A percentile compares a stretch with the other conserved stretches of the same genome.
Conservation (phyloP, 2,329 filamentous ascomycete genomes). For the Drechslera avenae region DNA sequence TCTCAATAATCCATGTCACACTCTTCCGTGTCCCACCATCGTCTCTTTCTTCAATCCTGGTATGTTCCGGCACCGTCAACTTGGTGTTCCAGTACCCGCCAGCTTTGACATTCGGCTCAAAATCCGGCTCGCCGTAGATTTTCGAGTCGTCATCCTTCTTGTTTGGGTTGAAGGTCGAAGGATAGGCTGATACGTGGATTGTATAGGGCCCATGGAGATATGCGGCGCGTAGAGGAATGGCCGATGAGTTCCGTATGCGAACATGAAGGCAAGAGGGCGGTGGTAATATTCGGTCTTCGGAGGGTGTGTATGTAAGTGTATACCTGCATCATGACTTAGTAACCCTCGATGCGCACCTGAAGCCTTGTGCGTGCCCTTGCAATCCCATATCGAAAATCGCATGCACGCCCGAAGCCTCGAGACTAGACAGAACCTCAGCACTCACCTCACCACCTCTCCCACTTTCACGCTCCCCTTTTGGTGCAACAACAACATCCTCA, state of each 20-base stretch:
- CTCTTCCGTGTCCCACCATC: slow-evolving; percentile 53
- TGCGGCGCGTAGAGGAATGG: slow-evolving; percentile 87
- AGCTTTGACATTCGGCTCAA: slow-evolving; percentile 95
- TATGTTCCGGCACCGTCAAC: slow-evolving; percentile 78
- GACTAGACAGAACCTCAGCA: slow-evolving; percentile 44
- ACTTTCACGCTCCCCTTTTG: slow-evolving; percentile 92
- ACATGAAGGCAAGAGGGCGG: slow-evolving; percentile 80
- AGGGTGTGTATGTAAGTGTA: slow-evolving; percentile 89
- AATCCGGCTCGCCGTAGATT: slow-evolving; percentile 80
- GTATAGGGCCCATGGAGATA: slow-evolving; percentile 97
- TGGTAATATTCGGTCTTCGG: slow-evolving; percentile 85
- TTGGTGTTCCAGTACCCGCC: slow-evolving; percentile 84
- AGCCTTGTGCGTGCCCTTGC: neutral
- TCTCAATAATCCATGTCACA: slow-evolving; percentile 87
- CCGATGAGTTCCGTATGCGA: slow-evolving; percentile 88
- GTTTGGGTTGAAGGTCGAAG: slow-evolving; percentile 82
- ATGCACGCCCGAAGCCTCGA: neutral
- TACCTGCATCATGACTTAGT: slow-evolving; percentile 54
- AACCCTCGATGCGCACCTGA: neutral
- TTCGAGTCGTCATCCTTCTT: slow-evolving; percentile 72
- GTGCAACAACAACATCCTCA: slow-evolving; percentile 82
- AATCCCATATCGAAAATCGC: neutral
- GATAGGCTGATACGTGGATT: slow-evolving; percentile 84
- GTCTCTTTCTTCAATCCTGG: slow-evolving; percentile 56
- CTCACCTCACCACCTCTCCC: slow-evolving; percentile 80